Evolutionary conservation across 1,139 yeast genomes (phyloP), one percentile per base, ranked within the genome.

Genomic region (Pichia sp.): DNA sequence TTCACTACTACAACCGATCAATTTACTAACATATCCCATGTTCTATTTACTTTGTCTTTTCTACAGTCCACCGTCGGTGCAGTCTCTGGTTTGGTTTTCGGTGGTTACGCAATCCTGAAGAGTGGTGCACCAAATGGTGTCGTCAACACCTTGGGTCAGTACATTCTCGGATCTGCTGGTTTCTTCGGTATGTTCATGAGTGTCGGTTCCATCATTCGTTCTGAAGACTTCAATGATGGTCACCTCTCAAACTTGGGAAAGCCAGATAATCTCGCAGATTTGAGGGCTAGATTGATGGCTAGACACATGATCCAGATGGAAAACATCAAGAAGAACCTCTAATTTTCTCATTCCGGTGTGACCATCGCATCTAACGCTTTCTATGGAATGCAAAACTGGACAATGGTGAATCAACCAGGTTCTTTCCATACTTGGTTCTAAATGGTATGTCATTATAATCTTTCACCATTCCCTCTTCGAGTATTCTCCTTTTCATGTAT

Each of bases 91-190:
- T 84, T 91, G 35, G 67, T 91, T 49, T 91, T 91, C 58, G 97
- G 97, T 44, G 94, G 96, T 20, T 79, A 85, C 55, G 82, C 96
- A 42, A 83, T 93, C 46, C 64, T 86, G 51, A 93, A 88, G 42
- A 79, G 84, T 48, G 99, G 99, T 13, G 99, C 98, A n/a, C 97
- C 98, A 36, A 84, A 86, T 55, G 99, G 99, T 39, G 86, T 86
- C 42, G 82, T 91, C 79, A 80, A 96, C 65, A 88, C 96, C 6
- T 67, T 93, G 54, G 98, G 98, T 37, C 95, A 88, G 63, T 91
- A 87, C 62, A 88, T 93, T 63, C 79, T 85, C 60, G 97, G 97
- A 37, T 86, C 96, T 6, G 96, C 94, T 12, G 96, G 94, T 34
- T 91, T 96, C 12, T 91, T 93, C 61, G 96, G 96, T 20, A 72